Conservation (phyloP, 176 grass and related monocot genomes). For the Eragrostis curvula region DNA sequence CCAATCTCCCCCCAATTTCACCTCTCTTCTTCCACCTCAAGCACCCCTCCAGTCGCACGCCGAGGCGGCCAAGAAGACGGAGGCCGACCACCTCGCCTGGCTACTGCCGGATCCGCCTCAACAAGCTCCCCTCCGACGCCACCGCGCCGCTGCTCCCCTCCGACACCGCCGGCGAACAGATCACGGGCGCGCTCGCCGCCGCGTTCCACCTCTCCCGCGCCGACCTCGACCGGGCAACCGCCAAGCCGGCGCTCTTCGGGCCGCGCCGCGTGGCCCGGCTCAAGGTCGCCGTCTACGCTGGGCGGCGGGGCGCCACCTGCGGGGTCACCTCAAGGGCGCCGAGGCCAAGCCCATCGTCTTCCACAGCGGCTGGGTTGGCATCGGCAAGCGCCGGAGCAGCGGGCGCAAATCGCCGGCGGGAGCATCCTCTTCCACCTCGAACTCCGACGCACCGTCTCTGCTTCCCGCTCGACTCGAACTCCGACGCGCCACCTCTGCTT, state of each 20-base stretch:
- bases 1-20: too few species aligned
- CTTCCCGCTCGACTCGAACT: too few species aligned
- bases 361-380: constrained; percentile 68
- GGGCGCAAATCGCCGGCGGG: too few species aligned
- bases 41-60: too few species aligned
- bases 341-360: constrained; percentile 50
- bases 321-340: constrained; percentile 43
- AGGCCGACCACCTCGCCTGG: constrained; percentile 62
- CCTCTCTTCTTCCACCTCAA: too few species aligned
- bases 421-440: background rate
- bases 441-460: too few species aligned
- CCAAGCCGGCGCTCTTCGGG: constrained; percentile 55
- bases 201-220: constrained; percentile 75
- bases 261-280: constrained; percentile 29
- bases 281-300: constrained; percentile 70
- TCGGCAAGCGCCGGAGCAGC: constrained; percentile 41
- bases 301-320: constrained; percentile 47
- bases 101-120: constrained; percentile 87
- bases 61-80: too few species aligned
- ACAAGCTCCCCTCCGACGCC: constrained; percentile 61
- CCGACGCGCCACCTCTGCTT: too few species aligned
- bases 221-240: constrained; percentile 56
- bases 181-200: constrained; percentile 42
- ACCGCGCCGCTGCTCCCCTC: constrained; percentile 49
- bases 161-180: background rate